Conservation (phyloP, 768 basidiomycete genomes). For the Russula vinacea region DNA sequence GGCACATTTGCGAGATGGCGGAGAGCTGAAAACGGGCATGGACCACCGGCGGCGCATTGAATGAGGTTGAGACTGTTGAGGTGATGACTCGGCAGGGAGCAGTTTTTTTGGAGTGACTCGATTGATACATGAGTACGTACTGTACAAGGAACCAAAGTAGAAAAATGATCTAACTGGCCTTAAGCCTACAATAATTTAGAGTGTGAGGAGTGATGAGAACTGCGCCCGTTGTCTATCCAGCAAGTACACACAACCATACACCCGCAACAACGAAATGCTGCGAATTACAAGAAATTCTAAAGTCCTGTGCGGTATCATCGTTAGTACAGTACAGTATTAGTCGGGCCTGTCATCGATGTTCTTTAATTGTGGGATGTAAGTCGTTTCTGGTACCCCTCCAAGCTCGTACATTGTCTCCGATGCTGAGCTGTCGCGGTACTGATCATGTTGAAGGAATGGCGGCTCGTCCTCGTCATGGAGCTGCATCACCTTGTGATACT, state of each 20-base stretch:
- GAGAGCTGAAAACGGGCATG: too few relatives aligned
- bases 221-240: neutral
- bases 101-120: too few relatives aligned
- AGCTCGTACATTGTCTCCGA: neutral
- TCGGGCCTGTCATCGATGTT: neutral
- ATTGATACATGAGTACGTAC: too few relatives aligned
- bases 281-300: neutral
- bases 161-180: neutral
- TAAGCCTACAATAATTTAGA: neutral
- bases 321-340: too few relatives aligned
- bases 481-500: conserved; percentile 9
- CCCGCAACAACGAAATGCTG: neutral
- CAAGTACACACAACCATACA: neutral
- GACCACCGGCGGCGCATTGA: too few relatives aligned
- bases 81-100: too few relatives aligned
- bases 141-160: neutral
- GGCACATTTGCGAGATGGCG: too few relatives aligned
- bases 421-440: neutral
- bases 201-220: neutral
- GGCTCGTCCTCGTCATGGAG: conserved; percentile 15
- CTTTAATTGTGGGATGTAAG: conserved; percentile 2
- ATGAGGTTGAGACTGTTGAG: too few relatives aligned
- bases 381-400: neutral
- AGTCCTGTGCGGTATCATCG: neutral
- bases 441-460: neutral